Evolutionary conservation across 2,329 filamentous ascomycete genomes (phyloP).

Genomic region (Dactylellina haptotyla): DNA sequence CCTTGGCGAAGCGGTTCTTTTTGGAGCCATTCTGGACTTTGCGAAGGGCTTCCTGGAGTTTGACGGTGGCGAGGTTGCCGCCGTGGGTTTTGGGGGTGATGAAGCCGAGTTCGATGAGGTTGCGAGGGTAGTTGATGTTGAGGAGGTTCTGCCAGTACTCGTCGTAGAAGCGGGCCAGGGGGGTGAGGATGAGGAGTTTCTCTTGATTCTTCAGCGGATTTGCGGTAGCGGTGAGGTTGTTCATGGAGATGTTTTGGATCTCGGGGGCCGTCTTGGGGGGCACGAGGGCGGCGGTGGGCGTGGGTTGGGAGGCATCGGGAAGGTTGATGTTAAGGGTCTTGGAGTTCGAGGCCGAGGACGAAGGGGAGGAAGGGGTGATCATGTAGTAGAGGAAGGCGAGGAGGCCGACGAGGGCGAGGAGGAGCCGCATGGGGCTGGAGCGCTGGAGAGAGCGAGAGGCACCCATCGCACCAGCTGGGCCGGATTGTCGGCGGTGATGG

Average conservation of each 20-base stretch:
- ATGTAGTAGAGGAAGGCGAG: constrained; percentile 76
- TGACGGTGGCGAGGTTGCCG: constrained; percentile 84
- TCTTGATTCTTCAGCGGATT: constrained; percentile 82
- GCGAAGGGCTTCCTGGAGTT: constrained; percentile 83
- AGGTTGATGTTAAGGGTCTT: constrained; percentile 66
- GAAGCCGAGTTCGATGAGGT: constrained; percentile 93
- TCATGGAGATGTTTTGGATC: constrained; percentile 91
- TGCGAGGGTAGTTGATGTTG: constrained; percentile 86
- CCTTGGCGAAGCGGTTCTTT: constrained; percentile 84
- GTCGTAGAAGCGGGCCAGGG: constrained; percentile 91
- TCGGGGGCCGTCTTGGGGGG: constrained; percentile 81
- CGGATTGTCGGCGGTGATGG: background rate
- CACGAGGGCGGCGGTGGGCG: constrained; percentile 79
- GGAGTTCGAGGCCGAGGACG: constrained; percentile 60
- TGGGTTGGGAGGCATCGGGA: constrained; percentile 72
- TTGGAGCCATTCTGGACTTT: constrained; percentile 85
- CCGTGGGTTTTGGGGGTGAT: constrained; percentile 94
- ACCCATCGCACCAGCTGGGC: constrained; percentile 64
- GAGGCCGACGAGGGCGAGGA: constrained; percentile 76
- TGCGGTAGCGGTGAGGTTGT: constrained; percentile 85
- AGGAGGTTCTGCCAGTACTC: constrained; percentile 95
- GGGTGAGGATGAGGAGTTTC: constrained; percentile 88
- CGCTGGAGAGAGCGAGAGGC: constrained; percentile 78
- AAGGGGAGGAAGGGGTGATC: constrained; percentile 67
- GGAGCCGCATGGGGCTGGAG: constrained; percentile 78